Percentiles rank a stretch among this genome's conserved stretches.
Evolutionary conservation across 192 early-diverging fungal species (phyloP).

Genomic region (Coemansia sp.): DNA sequence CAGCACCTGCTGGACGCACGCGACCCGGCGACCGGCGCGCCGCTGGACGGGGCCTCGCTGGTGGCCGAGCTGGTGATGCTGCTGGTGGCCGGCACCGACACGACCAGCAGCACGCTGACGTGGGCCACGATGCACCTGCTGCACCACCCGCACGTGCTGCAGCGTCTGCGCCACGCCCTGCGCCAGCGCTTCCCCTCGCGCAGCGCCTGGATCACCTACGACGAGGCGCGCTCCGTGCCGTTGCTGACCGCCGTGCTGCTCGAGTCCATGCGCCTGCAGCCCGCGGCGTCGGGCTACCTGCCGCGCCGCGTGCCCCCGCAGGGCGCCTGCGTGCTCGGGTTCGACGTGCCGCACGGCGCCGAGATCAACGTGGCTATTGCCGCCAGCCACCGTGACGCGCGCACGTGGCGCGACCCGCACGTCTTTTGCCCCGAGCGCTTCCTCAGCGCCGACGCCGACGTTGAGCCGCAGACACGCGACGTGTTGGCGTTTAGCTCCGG

Average conservation of each 20-base stretch:
- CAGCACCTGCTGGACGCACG: constrained; percentile 41
- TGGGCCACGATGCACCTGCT: constrained; percentile 41
- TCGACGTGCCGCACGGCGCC: constrained; percentile 16
- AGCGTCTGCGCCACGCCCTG: constrained; percentile 25
- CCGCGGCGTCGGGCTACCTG: constrained; percentile 23
- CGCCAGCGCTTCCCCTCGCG: constrained; percentile 24
- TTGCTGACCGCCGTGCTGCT: constrained; percentile 39
- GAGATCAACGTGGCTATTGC: constrained; percentile 26
- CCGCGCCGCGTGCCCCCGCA: constrained; percentile 22
- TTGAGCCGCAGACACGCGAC: constrained; percentile 5
- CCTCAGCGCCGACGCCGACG: constrained; percentile 20
- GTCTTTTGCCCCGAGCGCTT: constrained; percentile 37
- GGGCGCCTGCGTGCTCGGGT: constrained; percentile 11
- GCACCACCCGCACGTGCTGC: constrained; percentile 20
- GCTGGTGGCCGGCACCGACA: constrained; percentile 49
- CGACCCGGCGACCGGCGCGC: constrained; percentile 32
- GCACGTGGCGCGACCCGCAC: constrained; percentile 16
- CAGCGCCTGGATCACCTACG: constrained; percentile 17
- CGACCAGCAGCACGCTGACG: constrained; percentile 42
- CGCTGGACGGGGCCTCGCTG: constrained; percentile 10
- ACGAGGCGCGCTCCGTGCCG: constrained; percentile 19
- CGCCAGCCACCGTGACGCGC: constrained; percentile 27
- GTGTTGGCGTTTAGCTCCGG: constrained; percentile 35
- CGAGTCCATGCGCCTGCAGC: constrained; percentile 43
- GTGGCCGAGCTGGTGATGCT: constrained; percentile 25